Evolutionary conservation across 371 early-diverging fungal species (phyloP).

Genomic region (Parasitella parasitica): DNA sequence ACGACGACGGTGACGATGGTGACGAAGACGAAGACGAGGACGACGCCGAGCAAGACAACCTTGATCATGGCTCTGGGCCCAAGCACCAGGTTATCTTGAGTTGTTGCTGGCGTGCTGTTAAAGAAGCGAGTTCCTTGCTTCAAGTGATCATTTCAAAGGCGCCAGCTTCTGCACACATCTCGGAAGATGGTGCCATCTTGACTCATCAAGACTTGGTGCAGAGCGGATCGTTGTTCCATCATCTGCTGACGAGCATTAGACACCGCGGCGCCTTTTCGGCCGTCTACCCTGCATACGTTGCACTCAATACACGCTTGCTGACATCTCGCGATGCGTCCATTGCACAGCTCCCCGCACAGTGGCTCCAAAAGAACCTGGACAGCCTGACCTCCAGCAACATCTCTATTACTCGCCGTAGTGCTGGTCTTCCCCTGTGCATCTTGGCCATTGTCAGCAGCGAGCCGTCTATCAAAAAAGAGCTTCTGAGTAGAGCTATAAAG

Average conservation of each 20-base stretch:
- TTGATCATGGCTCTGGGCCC: conserved; percentile 51
- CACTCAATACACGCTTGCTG: conserved; percentile 67
- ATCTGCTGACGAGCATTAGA: conserved; percentile 72
- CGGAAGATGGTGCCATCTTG: conserved; percentile 9
- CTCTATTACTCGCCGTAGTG: conserved; percentile 93
- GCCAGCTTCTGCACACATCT: conserved; percentile 18
- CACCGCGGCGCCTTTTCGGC: conserved; percentile 93
- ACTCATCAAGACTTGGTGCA: conserved; percentile 40
- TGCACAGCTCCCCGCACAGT: conserved; percentile 55
- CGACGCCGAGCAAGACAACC: too few species aligned
- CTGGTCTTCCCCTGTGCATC: conserved; percentile 89
- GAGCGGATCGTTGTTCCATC: conserved; percentile 62
- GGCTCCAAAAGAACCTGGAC: conserved; percentile 61
- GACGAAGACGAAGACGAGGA: conserved; percentile 30
- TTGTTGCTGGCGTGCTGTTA: conserved; percentile 92
- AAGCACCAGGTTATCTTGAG: conserved; percentile 86
- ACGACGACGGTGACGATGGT: conserved; percentile 58
- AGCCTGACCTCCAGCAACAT: conserved; percentile 59
- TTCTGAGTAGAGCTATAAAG: conserved; percentile 69
- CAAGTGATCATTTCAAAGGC: conserved; percentile 41
- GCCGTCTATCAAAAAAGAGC: conserved; percentile 57
- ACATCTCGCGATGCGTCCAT: conserved; percentile 48
- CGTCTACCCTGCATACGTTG: conserved; percentile 78
- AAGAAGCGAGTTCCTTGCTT: conserved; percentile 69
- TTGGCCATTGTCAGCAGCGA: conserved; percentile 80